Conservation (phyloP, 805 yeast genomes). For the Saccharomycodes ludwigii region DNA sequence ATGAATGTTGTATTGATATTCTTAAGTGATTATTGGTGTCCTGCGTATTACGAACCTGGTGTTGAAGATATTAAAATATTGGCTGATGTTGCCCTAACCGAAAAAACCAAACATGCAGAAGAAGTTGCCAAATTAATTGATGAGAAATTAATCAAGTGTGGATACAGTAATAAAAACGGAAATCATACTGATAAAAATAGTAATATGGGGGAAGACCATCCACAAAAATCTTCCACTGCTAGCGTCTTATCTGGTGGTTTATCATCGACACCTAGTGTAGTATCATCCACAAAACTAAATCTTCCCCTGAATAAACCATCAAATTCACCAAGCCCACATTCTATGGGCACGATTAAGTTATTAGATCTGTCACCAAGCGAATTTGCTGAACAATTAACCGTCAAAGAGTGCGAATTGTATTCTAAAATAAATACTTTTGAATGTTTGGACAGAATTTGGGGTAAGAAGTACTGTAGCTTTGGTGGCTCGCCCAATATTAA, state of each 20-base stretch:
- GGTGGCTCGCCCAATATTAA: slow-evolving; percentile 45
- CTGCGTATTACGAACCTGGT: slow-evolving; percentile 39
- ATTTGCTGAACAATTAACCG: slow-evolving; percentile 73
- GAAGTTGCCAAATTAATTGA: slow-evolving; percentile 28
- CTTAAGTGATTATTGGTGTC: slow-evolving; percentile 60
- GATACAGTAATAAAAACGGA: no score
- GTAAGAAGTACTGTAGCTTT: slow-evolving; percentile 45
- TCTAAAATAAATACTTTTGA: slow-evolving; percentile 58
- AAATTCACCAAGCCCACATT: slow-evolving; percentile 26
- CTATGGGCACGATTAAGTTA: no score
- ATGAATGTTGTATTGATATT: slow-evolving; percentile 54
- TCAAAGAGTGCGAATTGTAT: slow-evolving; percentile 62
- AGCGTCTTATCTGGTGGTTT: no score
- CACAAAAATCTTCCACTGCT: no score
- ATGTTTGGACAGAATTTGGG: slow-evolving; percentile 69
- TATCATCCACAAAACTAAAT: no score
- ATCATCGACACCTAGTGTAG: no score
- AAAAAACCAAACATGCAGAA: slow-evolving; percentile 32
- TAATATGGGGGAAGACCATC: no score
- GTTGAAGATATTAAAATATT: slow-evolving; percentile 26
- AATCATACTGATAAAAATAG: no score
- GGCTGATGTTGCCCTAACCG: slow-evolving; percentile 27
- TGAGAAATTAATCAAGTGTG: slow-evolving; percentile 19
- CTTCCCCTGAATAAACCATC: slow-evolving; percentile 7
- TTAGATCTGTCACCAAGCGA: slow-evolving; percentile 62